Evolutionary conservation across 148 eudicot species (phyloP).

Genomic region (Chenopodium berlandieri): DNA sequence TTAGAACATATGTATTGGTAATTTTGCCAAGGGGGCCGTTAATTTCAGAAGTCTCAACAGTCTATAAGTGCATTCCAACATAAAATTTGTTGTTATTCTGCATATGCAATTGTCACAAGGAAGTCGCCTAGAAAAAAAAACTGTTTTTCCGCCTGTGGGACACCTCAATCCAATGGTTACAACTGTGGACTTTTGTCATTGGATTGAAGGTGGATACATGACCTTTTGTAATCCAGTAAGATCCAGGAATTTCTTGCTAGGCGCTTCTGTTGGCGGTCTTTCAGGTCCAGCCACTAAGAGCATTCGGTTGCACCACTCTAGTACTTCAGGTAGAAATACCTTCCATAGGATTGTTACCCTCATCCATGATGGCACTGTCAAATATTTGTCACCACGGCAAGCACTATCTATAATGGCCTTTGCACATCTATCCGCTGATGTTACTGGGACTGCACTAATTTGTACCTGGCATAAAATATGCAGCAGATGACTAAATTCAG

Average conservation of each 20-base stretch:
- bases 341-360: conserved; percentile 38
- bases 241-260: conserved; percentile 50
- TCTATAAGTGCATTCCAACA: background rate
- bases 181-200: conserved; percentile 4
- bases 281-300: conserved; percentile 39
- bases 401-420: conserved; percentile 54
- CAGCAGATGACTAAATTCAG: no score
- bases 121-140: no score
- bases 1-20: background rate
- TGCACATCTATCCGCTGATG: conserved; percentile 38
- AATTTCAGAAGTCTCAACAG: background rate
- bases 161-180: background rate
- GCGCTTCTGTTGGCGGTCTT: conserved; percentile 36
- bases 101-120: background rate
- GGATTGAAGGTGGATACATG: conserved; percentile 46
- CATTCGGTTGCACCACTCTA: conserved; percentile 44
- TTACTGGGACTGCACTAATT: conserved; percentile 44
- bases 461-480: conserved; percentile 35
- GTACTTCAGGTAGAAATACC: conserved; percentile 43
- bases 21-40: background rate
- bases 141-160: no score
- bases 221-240: conserved; percentile 41
- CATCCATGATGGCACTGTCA: conserved; percentile 60
- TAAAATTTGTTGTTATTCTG: background rate
- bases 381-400: conserved; percentile 48